Evolutionary conservation across 257 asterid species (phyloP), one percentile per base, ranked within the genome.

Genomic region (Solanum rostratum): DNA sequence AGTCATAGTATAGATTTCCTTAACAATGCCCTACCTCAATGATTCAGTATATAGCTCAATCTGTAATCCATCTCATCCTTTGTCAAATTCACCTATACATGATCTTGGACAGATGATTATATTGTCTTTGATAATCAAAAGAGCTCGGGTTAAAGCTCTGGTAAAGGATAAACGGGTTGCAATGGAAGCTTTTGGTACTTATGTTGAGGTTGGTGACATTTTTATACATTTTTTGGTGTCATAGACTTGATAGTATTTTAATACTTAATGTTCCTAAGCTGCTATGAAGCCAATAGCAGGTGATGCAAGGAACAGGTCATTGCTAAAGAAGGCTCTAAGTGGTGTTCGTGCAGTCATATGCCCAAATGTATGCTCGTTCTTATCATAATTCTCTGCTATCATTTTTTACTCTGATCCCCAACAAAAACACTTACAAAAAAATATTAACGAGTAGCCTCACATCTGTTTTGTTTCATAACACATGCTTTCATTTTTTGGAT

Each of bases 121-220:
- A 90, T 88, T 96, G 84, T 90, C 96, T 14, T 91, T 95, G 80
- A 93, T 96, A 83, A 92, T 96, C 88, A 95, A 93, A 89, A 85
- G 97, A 84, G 81, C 90, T 74, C 90, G 96, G 83, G 94, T 95
- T 50, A 96, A 95, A 93, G 93, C 98, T 66, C 88, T 95, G 41
- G 99, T 96, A 85, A 95, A 90, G 92, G 95, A 96, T 90, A 96
- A 91, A 88, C 93, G 96, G 65, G 93, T 86, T 86, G 95, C 99
- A 80, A 83, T 92, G 92, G 98, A 93, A 91, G 98, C 99, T 76
- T 96, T 96, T 89, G 98, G 99, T 76, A 91, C 98, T 81, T 96
- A 95, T 86, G 99, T 96, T 88, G 97, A 96, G 98, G 99, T 96
- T 68, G 87, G 90, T 83, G 82, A 79, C 79, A 20, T 80, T 18